Evolutionary conservation across 2,329 filamentous ascomycete species (phyloP), one percentile per base, ranked within the genome.

Genomic region (Sarocladiaceae sp.): DNA sequence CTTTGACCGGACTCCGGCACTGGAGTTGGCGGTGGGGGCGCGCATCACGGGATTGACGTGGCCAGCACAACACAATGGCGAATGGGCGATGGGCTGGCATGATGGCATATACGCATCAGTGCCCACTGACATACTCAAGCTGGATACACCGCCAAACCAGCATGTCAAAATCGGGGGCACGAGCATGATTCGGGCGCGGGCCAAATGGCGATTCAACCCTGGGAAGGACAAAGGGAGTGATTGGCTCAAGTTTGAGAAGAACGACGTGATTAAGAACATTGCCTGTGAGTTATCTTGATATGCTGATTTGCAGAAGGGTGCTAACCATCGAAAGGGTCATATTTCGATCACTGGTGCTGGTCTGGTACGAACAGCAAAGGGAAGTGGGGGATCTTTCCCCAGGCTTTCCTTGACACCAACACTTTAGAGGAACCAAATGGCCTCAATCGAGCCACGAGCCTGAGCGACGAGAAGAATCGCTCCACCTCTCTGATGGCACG

Each of bases 251-350:
- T 80, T 88, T 60, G 83, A 85, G 26, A 86, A 84, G 62, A 82
- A 81, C 18, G 85, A 88, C 56, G 72, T 76, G 3, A 85, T 87
- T 15, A 82, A 76, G 57, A 89, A 85, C 66, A 89, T 81, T 22
- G 70, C 68, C 50, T 80, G 77, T 77, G 61, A 71, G 76, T 72
- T n/a, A 29, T 6, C 15, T 18, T 23, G 11, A n/a, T 47, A 12
- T 37, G 22, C 12, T 7, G 25, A 7, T 3, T 18, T 49, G 7
- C 48, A 36, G 3, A 1, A 35, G 8, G 12, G 11, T 22, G 20
- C 56, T 62, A 26, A 61, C 52, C 42, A 31, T 17, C n/a, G 15
- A 4, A 23, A 77, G 75, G 71, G 71, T 57, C 68, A 2, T 69
- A 75, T 53, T 64, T 68, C 20, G 73, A 75, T 12, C 74, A 78